These are phyloP conservation scores for Microascus cirrosus DNA, from an alignment of 2,329 filamentous ascomycete species.

Conservation along the genomic window DNA sequence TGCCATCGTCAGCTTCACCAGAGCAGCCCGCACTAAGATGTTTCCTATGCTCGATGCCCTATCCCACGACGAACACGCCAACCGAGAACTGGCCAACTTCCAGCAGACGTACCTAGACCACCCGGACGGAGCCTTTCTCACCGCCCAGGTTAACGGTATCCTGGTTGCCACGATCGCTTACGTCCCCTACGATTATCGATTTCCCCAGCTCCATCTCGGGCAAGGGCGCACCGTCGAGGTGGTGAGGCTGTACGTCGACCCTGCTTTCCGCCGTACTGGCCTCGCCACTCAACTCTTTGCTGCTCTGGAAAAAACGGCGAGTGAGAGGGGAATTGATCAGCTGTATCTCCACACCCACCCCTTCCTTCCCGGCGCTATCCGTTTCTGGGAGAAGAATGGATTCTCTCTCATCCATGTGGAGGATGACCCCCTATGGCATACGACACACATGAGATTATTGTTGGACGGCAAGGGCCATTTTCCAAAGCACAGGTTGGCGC, in stretches of 20 bases:
- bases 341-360: conserved; percentile 18
- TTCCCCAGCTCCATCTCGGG: conserved; percentile 11
- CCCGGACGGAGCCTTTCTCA: conserved; percentile 11
- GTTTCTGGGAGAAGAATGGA: conserved; percentile 14
- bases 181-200: conserved; percentile 14
- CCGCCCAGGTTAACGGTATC: conserved; percentile 7
- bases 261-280: conserved; percentile 14
- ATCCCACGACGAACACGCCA: conserved; percentile 8
- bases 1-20: conserved; percentile 12
- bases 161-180: conserved; percentile 16
- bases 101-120: conserved; percentile 12
- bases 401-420: conserved; percentile 12
- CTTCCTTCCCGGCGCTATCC: conserved; percentile 13
- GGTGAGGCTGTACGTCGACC: conserved; percentile 15
- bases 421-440: conserved; percentile 15
- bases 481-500: background rate
- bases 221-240: conserved; percentile 13
- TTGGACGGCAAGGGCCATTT: background rate
- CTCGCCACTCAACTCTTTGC: conserved; percentile 14
- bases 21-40: conserved; percentile 14
- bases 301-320: conserved; percentile 9
- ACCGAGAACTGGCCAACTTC: conserved; percentile 12
- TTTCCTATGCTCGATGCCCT: conserved; percentile 14
- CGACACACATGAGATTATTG: conserved; percentile 14
- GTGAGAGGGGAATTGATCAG: conserved; percentile 7